Base-by-base conservation (phyloP, 257 asterid genomes). In the Linaria vulgaris region DNA sequence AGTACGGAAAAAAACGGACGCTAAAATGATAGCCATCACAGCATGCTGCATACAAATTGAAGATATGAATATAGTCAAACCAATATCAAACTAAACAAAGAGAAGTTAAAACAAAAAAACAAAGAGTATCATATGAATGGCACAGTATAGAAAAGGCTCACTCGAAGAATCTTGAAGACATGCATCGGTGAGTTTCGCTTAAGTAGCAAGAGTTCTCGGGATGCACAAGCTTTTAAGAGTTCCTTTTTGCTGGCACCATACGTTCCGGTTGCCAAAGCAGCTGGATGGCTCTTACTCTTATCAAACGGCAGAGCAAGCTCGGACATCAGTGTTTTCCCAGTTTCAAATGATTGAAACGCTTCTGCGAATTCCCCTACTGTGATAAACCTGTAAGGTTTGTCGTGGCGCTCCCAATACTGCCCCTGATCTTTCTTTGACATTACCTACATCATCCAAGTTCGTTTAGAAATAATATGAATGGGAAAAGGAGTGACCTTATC, bases 251-350 rank as follows among this genome's bases (percentile, higher is more conserved):
- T 82, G 14, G 83, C 74, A 38, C 94, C 85, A 17, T 77, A 87
- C 66, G 72, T 77, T 54, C 78, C 34, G 10, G 79, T 79, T 12
- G 94, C 70, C 73, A 87, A 73, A 69, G 95, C 92, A 1, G 95
- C 95, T 3, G 90, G 94, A 66, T 88, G 96, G 72, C 78, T 78
- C 76, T 78, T 83, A 60, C 61, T 85, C 82, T 66, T 88, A 46
- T 88, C 91, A 15, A 68, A 85, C 15, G 91, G 84, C 43, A 41
- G 61, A 30, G 79, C 85, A 37, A 88, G 84, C 62, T 88, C 88
- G 5, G 79, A 84, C 12, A 65, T 70, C 0, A 79, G 43, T 23
- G 44, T 72, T 56, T 76, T 61, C 1, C 91, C 94, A 30, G 67
- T 39, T n/a, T 5, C 44, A 57, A 68, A 73, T 25, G 80, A 74